Conservation (phyloP, 306 rosid species). For the Neltuma alba region DNA sequence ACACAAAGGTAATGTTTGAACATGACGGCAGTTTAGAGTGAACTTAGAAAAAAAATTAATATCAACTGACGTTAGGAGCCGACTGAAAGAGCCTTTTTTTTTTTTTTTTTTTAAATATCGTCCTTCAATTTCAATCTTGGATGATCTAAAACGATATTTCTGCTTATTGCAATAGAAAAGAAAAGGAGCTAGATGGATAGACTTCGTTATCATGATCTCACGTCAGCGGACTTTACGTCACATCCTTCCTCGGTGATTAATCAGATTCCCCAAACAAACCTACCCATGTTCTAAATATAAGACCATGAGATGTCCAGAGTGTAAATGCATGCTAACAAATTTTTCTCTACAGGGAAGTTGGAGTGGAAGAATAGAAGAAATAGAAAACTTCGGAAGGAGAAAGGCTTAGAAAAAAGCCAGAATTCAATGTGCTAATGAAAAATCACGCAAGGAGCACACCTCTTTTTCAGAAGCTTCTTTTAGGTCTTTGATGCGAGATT, state of each 20-base stretch:
- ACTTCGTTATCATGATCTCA: constrained; percentile 18
- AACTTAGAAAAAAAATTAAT: not conserved
- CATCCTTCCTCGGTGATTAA: constrained; percentile 9
- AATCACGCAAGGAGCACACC: constrained; percentile 52
- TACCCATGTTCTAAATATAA: constrained; percentile 11
- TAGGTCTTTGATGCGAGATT: constrained; percentile 82
- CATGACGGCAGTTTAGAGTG: constrained; percentile 19
- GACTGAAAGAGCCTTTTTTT: constrained; percentile 8
- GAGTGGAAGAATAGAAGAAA: constrained; percentile 15
- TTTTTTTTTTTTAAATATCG: not conserved
- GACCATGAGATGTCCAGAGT: not conserved
- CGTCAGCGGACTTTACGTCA: not conserved
- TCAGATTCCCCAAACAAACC: constrained; percentile 23
- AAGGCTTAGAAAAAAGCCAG: constrained; percentile 14
- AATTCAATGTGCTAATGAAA: constrained; percentile 25
- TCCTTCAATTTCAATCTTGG: constrained; percentile 18
- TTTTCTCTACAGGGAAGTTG: constrained; percentile 15
- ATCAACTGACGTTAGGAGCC: not conserved
- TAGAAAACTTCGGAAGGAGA: constrained; percentile 5
- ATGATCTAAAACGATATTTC: constrained; percentile 8
- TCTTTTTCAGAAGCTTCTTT: constrained; percentile 90
- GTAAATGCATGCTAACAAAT: not conserved
- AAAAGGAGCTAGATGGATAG: constrained; percentile 11
- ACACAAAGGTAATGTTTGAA: not conserved
- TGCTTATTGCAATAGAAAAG: not conserved